Evolutionary conservation across 2,329 filamentous ascomycete species (phyloP).

Genomic region (Colletotrichum caudatum): DNA sequence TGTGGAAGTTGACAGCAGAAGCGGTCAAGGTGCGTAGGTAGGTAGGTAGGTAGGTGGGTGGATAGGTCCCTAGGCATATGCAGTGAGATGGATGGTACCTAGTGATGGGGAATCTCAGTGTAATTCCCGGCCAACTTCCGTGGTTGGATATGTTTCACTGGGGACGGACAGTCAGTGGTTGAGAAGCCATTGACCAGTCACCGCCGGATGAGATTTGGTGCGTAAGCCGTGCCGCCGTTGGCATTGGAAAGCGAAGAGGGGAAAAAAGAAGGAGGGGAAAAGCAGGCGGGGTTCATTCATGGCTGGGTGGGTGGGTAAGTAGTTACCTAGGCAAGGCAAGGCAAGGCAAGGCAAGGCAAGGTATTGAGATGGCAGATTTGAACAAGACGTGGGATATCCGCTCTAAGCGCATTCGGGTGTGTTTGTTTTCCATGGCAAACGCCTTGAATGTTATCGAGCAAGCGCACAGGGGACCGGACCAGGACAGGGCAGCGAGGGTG

Average conservation of each 20-base stretch:
- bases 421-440: not conserved
- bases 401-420: not conserved
- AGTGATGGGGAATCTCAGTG: slow-evolving; percentile 3
- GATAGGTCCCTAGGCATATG: not conserved
- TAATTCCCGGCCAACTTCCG: not conserved
- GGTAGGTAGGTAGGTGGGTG: no score
- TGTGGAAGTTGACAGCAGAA: not conserved
- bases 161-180: not conserved
- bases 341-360: not conserved
- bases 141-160: slow-evolving; percentile 12
- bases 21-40: not conserved
- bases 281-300: slow-evolving; percentile 10
- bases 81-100: not conserved
- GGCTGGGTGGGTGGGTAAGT: not conserved
- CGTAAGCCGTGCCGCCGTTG: slow-evolving; percentile 8
- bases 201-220: not conserved
- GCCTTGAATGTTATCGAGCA: not conserved
- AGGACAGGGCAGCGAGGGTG: not conserved
- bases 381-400: slow-evolving; percentile 8
- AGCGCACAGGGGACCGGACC: not conserved
- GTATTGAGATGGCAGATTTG: slow-evolving; percentile 16
- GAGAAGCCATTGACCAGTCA: slow-evolving; percentile 8
- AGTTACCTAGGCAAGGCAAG: not conserved
- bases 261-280: not conserved
- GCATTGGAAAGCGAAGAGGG: not conserved